These are phyloP conservation scores for Drechmeria coniospora DNA, from an alignment of 2,329 filamentous ascomycete species.

Conservation along the genomic window DNA sequence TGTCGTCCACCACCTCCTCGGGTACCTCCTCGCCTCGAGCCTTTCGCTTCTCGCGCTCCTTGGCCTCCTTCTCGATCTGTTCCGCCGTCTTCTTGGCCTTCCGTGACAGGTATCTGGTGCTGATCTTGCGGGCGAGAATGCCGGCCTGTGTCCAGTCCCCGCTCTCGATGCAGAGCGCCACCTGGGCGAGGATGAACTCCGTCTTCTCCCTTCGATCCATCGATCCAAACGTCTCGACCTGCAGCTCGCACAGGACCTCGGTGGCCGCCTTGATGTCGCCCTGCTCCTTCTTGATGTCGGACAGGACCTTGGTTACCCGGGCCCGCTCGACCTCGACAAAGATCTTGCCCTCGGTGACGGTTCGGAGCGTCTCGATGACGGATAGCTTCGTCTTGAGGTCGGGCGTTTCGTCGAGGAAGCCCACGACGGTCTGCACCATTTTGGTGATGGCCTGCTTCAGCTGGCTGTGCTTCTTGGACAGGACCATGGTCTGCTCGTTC, in stretches of 20 bases:
- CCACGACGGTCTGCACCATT: conserved; percentile 96
- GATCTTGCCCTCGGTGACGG: conserved; percentile 98
- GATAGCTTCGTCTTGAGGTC: conserved; percentile 77
- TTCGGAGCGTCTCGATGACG: conserved; percentile 87
- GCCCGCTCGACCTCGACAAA: conserved; percentile 98
- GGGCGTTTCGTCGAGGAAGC: conserved; percentile 75
- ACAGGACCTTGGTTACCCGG: conserved; percentile 85
- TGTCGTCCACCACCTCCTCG: conserved; percentile 68
- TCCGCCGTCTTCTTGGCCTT: conserved; percentile 84
- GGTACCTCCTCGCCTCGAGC: conserved; percentile 66
- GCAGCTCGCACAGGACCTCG: conserved; percentile 89
- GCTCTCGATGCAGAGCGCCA: conserved; percentile 85
- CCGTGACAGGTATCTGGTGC: conserved; percentile 77
- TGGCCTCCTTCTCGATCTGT: conserved; percentile 79
- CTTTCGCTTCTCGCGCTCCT: conserved; percentile 75
- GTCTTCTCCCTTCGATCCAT: conserved; percentile 98
- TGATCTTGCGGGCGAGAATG: conserved; percentile 92
- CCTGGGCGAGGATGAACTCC: conserved; percentile 94
- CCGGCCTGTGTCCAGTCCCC: conserved; percentile 92
- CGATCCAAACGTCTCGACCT: conserved; percentile 97
- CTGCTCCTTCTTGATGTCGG: conserved; percentile 93
- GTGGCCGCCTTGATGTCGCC: conserved; percentile 81
- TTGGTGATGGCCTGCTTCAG: conserved; percentile 97
- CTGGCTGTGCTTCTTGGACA: conserved; percentile 99
- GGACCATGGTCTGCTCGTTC: conserved; percentile 87